A percentile compares a stretch with the other conserved stretches of the same genome.
phyloP scores from a whole-genome alignment of 495 filamentous ascomycete species.

The Penicillium bovifimosum region DNA sequence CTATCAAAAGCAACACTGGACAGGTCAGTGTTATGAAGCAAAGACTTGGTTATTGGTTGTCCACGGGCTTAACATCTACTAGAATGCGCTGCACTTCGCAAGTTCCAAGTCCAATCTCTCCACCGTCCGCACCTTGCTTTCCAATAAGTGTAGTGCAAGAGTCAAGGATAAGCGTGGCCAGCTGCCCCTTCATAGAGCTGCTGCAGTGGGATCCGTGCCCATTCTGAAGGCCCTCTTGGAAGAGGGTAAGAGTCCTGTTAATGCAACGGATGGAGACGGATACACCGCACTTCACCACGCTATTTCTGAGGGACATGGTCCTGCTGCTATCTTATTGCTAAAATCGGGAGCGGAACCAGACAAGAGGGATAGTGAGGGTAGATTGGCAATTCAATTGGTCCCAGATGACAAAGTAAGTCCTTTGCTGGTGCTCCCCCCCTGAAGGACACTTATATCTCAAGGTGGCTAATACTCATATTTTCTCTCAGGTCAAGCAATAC shows the following conservation, averaged over 20 bases:
- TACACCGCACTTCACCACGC: constrained; percentile 91
- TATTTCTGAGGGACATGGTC: constrained; percentile 87
- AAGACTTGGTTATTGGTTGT: not conserved
- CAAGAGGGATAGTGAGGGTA: constrained; percentile 68
- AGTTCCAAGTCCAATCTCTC: constrained; percentile 85
- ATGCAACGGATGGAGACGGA: constrained; percentile 79
- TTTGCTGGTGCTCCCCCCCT: not conserved
- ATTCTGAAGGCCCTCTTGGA: constrained; percentile 78
- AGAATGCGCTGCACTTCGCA: constrained; percentile 86
- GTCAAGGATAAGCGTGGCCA: constrained; percentile 83
- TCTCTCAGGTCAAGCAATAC: constrained; percentile 60
- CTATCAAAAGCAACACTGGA: constrained; percentile 63
- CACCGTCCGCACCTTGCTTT: constrained; percentile 69
- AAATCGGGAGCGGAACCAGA: constrained; percentile 81
- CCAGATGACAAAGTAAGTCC: constrained; percentile 67
- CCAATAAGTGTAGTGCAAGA: constrained; percentile 70
- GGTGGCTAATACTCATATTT: not conserved
- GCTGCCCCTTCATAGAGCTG: constrained; percentile 83
- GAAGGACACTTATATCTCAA: not conserved
- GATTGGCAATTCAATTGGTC: constrained; percentile 71
- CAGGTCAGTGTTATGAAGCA: constrained; percentile 38
- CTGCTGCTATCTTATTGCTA: constrained; percentile 74
- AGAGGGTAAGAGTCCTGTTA: constrained; percentile 69
- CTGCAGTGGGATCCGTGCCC: constrained; percentile 80
- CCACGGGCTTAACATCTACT: not conserved